Conservation (phyloP, 83 land plant genomes). For the Isoetes engelmannii region DNA sequence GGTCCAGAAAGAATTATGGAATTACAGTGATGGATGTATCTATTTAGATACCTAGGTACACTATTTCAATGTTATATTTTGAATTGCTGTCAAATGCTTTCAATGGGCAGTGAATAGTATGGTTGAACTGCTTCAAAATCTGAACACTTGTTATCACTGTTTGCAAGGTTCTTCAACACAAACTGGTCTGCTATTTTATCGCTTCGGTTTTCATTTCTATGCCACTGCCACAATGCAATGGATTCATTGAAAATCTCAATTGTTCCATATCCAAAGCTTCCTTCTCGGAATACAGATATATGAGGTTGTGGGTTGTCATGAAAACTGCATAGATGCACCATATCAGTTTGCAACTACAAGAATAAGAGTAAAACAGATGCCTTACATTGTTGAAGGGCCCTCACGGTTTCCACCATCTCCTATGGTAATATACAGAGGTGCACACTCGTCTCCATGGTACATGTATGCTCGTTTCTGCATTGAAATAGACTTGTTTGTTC, state of each 20-base stretch:
- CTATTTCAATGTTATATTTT: too few species aligned
- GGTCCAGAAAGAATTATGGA: too few species aligned
- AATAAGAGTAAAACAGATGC: not conserved
- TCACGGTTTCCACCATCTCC: constrained; percentile 17
- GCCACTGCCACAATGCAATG: constrained; percentile 12
- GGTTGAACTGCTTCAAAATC: too few species aligned
- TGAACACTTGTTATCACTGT: too few species aligned
- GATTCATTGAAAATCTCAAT: constrained; percentile 8
- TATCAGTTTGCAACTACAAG: not conserved
- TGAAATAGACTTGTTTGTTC: too few species aligned
- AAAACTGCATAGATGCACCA: constrained; percentile 1
- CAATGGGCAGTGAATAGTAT: too few species aligned
- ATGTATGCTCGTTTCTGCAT: not conserved
- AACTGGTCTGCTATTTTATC: constrained; percentile 6
- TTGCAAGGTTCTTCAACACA: not conserved
- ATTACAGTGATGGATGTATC: too few species aligned
- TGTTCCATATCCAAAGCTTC: constrained; percentile 12
- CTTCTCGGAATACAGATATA: constrained; percentile 5
- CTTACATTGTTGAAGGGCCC: constrained; percentile 9
- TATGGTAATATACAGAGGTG: constrained; percentile 13
- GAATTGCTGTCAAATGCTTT: too few species aligned
- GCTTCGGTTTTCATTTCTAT: constrained; percentile 3
- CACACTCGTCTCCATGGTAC: constrained; percentile 11
- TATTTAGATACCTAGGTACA: too few species aligned
- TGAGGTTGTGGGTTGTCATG: constrained; percentile 9